phyloP scores from a whole-genome alignment of 768 basidiomycete genomes.

The Lentinula boryana region DNA sequence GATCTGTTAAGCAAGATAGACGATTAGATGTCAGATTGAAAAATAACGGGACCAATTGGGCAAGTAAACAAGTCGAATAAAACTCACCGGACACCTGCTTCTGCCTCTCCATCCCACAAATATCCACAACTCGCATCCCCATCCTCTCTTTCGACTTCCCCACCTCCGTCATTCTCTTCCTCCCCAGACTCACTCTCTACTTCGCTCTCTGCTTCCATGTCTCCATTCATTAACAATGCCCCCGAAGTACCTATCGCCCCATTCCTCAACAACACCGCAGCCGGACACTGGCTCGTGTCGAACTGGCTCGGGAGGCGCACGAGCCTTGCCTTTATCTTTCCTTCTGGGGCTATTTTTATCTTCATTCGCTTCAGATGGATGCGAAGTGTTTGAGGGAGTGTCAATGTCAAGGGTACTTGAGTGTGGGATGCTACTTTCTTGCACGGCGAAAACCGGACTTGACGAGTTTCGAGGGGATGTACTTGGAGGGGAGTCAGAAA shows the following conservation, averaged over 20 bases:
- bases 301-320: conserved; percentile 63
- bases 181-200: neutral
- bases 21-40: neutral
- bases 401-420: too few species aligned
- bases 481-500: neutral
- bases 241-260: neutral
- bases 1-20: conserved; percentile 38
- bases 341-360: conserved; percentile 28
- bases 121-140: neutral
- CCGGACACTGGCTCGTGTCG: conserved; percentile 69
- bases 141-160: conserved; percentile 22
- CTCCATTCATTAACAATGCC: neutral
- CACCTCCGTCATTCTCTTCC: conserved; percentile 11
- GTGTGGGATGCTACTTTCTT: conserved; percentile 11
- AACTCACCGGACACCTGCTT: conserved; percentile 1
- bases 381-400: too few species aligned
- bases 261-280: conserved; percentile 34
- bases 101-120: neutral
- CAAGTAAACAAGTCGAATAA: too few species aligned
- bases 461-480: neutral
- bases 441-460: conserved; percentile 18
- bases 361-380: too few species aligned
- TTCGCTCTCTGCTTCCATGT: neutral
- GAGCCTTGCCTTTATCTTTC: conserved; percentile 75
- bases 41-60: too few species aligned